A percentile compares a stretch with the other conserved stretches of the same genome.
Conservation (phyloP, 352 stramenopile species). For the Phytophthora sojae region DNA sequence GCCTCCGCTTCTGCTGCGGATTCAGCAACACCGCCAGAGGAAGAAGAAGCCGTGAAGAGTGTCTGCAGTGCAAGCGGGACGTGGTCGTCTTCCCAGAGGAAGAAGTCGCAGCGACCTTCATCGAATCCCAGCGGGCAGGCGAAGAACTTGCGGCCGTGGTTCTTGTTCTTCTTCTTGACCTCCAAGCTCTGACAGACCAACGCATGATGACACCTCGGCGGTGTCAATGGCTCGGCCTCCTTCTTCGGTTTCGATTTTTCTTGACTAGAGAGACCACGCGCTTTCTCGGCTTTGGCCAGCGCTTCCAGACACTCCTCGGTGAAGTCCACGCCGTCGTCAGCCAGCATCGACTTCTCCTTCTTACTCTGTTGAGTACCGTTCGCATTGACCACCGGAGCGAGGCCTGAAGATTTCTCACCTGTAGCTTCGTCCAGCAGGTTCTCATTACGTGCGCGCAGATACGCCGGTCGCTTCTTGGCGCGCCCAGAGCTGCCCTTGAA, state of each 20-base stretch:
- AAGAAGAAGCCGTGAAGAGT: conserved; percentile 47
- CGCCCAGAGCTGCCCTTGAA: conserved; percentile 74
- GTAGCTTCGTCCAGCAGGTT: conserved; percentile 32
- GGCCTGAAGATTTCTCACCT: conserved; percentile 19
- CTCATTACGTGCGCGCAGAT: conserved; percentile 55
- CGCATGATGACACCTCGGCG: conserved; percentile 75
- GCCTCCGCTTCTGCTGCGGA: conserved; percentile 32
- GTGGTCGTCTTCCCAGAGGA: conserved; percentile 86
- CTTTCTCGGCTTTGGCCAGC: conserved; percentile 49
- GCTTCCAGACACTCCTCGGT: conserved; percentile 81
- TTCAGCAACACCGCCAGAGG: conserved; percentile 4
- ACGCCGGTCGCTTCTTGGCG: conserved; percentile 71
- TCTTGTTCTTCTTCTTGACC: conserved; percentile 90
- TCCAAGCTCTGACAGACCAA: conserved; percentile 62
- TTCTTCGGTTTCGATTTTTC: conserved; percentile 7
- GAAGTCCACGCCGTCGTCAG: conserved; percentile 77
- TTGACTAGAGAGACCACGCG: conserved; percentile 5
- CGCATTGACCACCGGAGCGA: conserved; percentile 31
- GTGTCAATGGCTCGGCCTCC: conserved; percentile 27
- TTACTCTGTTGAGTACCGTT: conserved; percentile 41
- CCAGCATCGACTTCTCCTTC: conserved; percentile 27
- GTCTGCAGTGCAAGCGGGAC: conserved; percentile 65
- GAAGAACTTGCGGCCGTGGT: conserved; percentile 79
- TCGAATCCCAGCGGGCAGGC: conserved; percentile 71
- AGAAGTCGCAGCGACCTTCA: conserved; percentile 87